A percentile compares a stretch with the other conserved stretches of the same genome.
phyloP scores from a whole-genome alignment of 129 eudicot species.

The Logfia minima region DNA sequence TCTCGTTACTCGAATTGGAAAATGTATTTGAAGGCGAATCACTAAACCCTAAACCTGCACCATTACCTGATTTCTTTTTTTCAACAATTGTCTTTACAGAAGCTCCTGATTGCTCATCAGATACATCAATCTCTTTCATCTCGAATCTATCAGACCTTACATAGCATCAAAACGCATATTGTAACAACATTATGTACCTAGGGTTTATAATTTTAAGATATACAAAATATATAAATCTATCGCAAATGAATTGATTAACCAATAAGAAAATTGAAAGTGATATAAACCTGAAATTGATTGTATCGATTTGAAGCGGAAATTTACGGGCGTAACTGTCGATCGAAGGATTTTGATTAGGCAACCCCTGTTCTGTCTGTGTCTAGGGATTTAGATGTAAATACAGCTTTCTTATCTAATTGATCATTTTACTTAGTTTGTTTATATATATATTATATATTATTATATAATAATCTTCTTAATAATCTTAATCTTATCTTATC shows the following conservation, averaged over 20 bases:
- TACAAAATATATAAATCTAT: background rate
- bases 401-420: background rate
- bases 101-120: background rate
- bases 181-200: background rate
- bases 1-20: slow-evolving; percentile 31
- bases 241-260: background rate
- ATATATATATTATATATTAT: too few species aligned
- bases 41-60: slow-evolving; percentile 42
- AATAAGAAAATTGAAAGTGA: background rate
- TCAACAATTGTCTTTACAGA: slow-evolving; percentile 33
- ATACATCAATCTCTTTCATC: background rate
- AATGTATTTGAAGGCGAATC: slow-evolving; percentile 26
- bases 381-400: background rate
- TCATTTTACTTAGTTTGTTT: too few species aligned
- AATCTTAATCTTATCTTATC: too few species aligned
- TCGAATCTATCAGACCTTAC: background rate
- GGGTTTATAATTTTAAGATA: background rate
- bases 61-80: slow-evolving; percentile 37
- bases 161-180: background rate
- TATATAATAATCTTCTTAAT: too few species aligned
- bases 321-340: background rate
- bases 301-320: background rate
- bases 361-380: background rate
- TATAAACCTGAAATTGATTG: background rate
- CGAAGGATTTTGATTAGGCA: background rate